Conservation (phyloP, 2,329 filamentous ascomycete genomes). For the Verticillium klebahnii region DNA sequence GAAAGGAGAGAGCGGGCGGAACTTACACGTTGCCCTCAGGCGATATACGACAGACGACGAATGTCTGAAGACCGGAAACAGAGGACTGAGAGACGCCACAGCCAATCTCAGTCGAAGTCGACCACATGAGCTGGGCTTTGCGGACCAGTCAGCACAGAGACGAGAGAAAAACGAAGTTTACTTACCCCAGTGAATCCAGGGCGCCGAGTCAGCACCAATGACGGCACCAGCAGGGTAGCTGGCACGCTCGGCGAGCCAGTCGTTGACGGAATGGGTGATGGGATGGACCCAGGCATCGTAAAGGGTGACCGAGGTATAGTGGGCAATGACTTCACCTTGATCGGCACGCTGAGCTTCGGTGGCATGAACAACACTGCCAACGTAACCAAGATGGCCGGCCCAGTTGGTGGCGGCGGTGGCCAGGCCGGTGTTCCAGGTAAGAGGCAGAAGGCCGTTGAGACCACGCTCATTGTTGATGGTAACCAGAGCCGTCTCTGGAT, state of each 20-base stretch:
- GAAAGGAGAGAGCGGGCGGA: neutral
- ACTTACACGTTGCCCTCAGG: slow-evolving; percentile 31
- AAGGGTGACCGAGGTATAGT: slow-evolving; percentile 13
- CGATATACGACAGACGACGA: slow-evolving; percentile 27
- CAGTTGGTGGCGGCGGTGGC: slow-evolving; percentile 26
- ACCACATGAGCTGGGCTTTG: slow-evolving; percentile 32
- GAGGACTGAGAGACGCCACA: slow-evolving; percentile 25
- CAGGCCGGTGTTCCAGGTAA: slow-evolving; percentile 22
- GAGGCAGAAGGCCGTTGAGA: neutral
- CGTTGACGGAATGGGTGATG: slow-evolving; percentile 14
- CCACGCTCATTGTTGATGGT: neutral
- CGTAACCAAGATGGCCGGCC: slow-evolving; percentile 25
- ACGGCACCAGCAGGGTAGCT: slow-evolving; percentile 22
- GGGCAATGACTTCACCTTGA: slow-evolving; percentile 27
- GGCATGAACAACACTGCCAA: slow-evolving; percentile 24
- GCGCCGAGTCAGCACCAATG: slow-evolving; percentile 24
- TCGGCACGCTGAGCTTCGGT: slow-evolving; percentile 21
- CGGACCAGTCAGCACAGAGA: neutral
- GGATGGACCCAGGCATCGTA: slow-evolving; percentile 24
- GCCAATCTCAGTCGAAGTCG: slow-evolving; percentile 24
- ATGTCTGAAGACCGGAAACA: slow-evolving; percentile 24
- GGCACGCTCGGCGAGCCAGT: slow-evolving; percentile 25
- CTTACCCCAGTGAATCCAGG: slow-evolving; percentile 32
- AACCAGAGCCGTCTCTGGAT: neutral
- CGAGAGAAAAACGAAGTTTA: neutral